Percentiles rank a stretch among this genome's conserved stretches.
These are phyloP conservation scores for Ustilago trichophora DNA, from an alignment of 1,284 basidiomycete species.

Conservation along the genomic window DNA sequence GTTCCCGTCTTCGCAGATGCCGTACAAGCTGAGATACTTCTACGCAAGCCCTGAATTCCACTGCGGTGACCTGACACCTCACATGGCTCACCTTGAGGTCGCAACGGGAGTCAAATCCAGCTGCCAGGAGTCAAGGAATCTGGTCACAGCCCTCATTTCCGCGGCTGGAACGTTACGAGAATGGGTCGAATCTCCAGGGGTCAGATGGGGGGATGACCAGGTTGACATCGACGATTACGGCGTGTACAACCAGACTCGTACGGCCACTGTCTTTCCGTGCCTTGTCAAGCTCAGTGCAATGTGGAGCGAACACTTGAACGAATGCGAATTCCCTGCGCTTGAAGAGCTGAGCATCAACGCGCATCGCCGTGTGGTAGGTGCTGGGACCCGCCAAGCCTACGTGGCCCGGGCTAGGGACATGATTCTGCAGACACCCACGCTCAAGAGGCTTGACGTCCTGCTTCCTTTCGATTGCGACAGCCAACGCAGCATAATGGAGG, in stretches of 20 bases:
- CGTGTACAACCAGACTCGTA: no score
- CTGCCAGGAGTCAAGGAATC: neutral
- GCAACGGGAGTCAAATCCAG: neutral
- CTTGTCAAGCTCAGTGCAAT: neutral
- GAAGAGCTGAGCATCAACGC: conserved; percentile 1
- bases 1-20: neutral
- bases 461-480: no score
- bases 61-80: conserved; percentile 1
- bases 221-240: no score
- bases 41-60: neutral
- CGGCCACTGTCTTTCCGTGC: neutral
- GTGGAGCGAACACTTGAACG: neutral
- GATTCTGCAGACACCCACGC: neutral
- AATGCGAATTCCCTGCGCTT: neutral
- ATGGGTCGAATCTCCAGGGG: no score
- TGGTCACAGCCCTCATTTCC: neutral
- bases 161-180: conserved; percentile 3
- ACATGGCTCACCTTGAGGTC: conserved; percentile 2
- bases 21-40: conserved; percentile 2
- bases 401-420: no score
- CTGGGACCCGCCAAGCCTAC: no score
- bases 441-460: conserved; percentile 2
- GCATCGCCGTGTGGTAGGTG: no score
- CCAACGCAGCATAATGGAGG: neutral
- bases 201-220: no score